Evolutionary conservation across 164 flowering plant genomes (phyloP).

Genomic region (Hamamelis virginiana): DNA sequence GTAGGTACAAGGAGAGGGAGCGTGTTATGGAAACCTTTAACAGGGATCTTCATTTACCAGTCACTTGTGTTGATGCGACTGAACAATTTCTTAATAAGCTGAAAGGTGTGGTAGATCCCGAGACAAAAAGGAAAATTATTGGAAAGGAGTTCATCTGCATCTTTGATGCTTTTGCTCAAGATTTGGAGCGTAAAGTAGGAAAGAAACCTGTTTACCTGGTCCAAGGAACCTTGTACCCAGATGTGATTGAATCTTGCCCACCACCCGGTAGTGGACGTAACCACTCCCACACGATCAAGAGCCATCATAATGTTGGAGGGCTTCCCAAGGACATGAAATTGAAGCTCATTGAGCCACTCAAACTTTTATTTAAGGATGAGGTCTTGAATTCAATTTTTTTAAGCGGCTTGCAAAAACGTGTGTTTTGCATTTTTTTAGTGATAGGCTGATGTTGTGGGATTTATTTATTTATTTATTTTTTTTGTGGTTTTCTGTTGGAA

Average conservation of each 20-base stretch:
- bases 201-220: constrained; percentile 75
- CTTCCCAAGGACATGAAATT: constrained; percentile 98
- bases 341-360: constrained; percentile 96
- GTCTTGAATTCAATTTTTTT: constrained; percentile 33
- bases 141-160: constrained; percentile 83
- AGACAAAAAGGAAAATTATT: constrained; percentile 86
- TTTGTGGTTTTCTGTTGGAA: constrained; percentile 12
- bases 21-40: constrained; percentile 92
- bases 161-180: constrained; percentile 80
- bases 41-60: constrained; percentile 84
- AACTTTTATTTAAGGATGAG: constrained; percentile 98
- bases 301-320: constrained; percentile 99
- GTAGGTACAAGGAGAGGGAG: constrained; percentile 81
- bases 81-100: constrained; percentile 75
- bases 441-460: not conserved
- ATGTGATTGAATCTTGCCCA: constrained; percentile 98
- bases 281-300: constrained; percentile 97
- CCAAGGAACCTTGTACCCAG: constrained; percentile 97
- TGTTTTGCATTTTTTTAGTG: not conserved
- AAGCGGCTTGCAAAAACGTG: not conserved
- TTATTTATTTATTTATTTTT: too few species aligned
- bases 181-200: constrained; percentile 67
- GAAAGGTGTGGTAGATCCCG: constrained; percentile 92
- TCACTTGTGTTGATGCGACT: constrained; percentile 84
- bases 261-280: constrained; percentile 95